phyloP scores from a whole-genome alignment of 768 basidiomycete genomes.

The Xanthoconium stramineum region DNA sequence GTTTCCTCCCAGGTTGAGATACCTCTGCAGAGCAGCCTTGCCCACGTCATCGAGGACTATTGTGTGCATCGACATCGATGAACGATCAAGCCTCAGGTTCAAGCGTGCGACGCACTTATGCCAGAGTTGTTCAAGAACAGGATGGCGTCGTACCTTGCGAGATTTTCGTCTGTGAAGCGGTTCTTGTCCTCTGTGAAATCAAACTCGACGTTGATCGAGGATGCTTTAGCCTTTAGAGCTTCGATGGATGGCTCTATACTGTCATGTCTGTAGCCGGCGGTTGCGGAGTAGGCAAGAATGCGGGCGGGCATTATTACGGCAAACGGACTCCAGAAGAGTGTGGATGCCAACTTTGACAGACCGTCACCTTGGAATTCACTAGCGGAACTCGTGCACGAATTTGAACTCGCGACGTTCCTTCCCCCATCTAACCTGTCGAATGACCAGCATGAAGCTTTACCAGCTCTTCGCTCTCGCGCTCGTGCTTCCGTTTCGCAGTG shows the following conservation, averaged over 20 bases:
- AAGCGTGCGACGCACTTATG: conserved; percentile 46
- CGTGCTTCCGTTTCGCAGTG: conserved; percentile 1
- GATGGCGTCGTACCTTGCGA: conserved; percentile 59
- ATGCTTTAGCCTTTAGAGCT: conserved; percentile 45
- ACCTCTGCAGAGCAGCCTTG: conserved; percentile 59
- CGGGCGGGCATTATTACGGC: conserved; percentile 27
- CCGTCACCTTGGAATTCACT: conserved; percentile 17
- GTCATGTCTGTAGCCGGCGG: conserved; percentile 64
- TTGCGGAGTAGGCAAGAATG: conserved; percentile 62
- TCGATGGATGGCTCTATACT: conserved; percentile 70
- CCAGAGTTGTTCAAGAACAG: conserved; percentile 70
- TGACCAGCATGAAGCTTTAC: conserved; percentile 4
- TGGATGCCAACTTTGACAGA: background rate
- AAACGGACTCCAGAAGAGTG: no score
- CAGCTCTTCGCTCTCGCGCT: background rate
- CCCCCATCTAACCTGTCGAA: background rate
- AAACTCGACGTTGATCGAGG: conserved; percentile 51
- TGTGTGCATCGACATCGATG: background rate
- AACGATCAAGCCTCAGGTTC: background rate
- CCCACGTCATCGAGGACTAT: conserved; percentile 56
- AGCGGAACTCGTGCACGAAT: conserved; percentile 6
- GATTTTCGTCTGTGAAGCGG: conserved; percentile 52
- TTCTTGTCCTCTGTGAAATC: conserved; percentile 61
- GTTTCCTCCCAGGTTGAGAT: conserved; percentile 65
- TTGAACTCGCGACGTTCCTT: background rate